Base-by-base conservation (phyloP, 768 basidiomycete species). In the Steccherinum ochraceum region DNA sequence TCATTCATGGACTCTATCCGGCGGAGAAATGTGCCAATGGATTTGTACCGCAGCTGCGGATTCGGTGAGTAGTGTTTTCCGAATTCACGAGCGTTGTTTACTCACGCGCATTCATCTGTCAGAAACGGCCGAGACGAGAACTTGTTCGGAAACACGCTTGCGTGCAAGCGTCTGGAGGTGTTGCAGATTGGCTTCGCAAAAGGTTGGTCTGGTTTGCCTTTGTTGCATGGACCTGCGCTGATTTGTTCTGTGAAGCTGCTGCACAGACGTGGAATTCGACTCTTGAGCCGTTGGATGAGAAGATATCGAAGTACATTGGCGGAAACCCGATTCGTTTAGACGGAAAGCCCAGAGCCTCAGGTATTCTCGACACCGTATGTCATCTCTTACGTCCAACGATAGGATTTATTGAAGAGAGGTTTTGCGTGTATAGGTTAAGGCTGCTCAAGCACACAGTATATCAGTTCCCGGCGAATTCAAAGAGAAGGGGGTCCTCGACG, bases 41-140 rank as follows among this genome's bases (percentile, higher is more conserved):
- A n/a, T 67, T 72, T 12, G 54, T 73, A 13, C 83, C 85, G 12
- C 63, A 72, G 0, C 65, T 86, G 26, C 63, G 80, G 26, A 65
- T 85, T 49, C 74, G 86, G 86, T 85, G 60, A 39, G 69, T 56
- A 2, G 13, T n/a, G 11, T 18, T 5, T 3, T 21, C 10, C 3
- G 18, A 16, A 19, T 12, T 7, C 24, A 10, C 16, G 21, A n/a
- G n/a, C n/a, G n/a, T n/a, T n/a, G n/a, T n/a, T n/a, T n/a, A n/a
- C n/a, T n/a, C n/a, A n/a, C n/a, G n/a, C n/a, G n/a, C n/a, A n/a
- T n/a, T n/a, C n/a, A n/a, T n/a, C n/a, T n/a, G n/a, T 12, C 51
- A 87, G 86, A 45, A 86, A 88, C 53, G 76, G 71, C 12, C 74
- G 76, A 49, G 86, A 88, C 51, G 86, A 89, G 62, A 85, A 86